Evolutionary conservation across 179 eudicot genomes (phyloP), one percentile per base, ranked within the genome.

Genomic region (Vitellaria paradoxa): DNA sequence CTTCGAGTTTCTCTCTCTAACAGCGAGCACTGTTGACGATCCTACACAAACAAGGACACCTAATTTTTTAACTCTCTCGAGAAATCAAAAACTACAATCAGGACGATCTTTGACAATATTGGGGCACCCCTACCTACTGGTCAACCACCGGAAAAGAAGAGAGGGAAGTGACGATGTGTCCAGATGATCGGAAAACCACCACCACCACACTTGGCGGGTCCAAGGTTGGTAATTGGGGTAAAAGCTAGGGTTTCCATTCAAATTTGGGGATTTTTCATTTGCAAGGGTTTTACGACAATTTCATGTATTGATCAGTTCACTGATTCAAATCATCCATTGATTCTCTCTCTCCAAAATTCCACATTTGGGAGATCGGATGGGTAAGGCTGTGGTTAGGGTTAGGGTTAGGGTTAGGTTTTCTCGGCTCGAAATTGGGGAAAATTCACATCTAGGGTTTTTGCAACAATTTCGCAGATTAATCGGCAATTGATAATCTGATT

Each of bases 211-310:
- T 77, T 76, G 70, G 76, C 80, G 49, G 79, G 77, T 79, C 82
- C 79, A 69, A 75, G 65, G 73, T 71, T 65, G 23, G 45, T n/a
- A 56, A 71, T 42, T 46, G 74, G 72, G 72, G 61, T 66, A 76
- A 79, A 77, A 81, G 82, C 80, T 85, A 87, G 84, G 89, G 86
- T 76, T 84, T 83, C 90, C 88, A 84, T 87, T 84, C 84, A 85
- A 81, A 55, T 26, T 77, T 74, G 74, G 85, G 81, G 77, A 26
- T 68, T 76, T 64, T 61, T 82, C 86, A 85, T 83, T 47, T 56
- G 45, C 18, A 62, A 53, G 11, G 70, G 3, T 55, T 53, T 10
- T 13, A 64, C 0, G 30, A 20, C 49, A 76, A 65, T 52, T 65
- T 7, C 53, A 65, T 6, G 17, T 30, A 76, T n/a, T 40, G 37